Conservation (phyloP, 768 basidiomycete species). For the Lactarius psammicola region DNA sequence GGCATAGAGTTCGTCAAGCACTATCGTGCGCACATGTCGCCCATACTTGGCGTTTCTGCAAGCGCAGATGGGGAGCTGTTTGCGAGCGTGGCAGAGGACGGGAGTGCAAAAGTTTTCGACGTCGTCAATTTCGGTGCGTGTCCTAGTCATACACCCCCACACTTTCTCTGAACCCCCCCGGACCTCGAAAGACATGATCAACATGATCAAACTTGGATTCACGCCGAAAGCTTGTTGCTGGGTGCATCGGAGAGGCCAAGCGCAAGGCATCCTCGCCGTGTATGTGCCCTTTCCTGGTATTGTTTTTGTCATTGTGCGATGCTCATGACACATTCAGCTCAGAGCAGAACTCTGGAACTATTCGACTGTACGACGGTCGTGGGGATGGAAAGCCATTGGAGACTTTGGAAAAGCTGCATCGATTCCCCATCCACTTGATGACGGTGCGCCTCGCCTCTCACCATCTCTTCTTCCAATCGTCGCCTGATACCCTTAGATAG, state of each 20-base stretch:
- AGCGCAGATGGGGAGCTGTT: conserved; percentile 91
- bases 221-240: conserved; percentile 89
- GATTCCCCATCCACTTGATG: conserved; percentile 89
- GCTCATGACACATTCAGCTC: conserved; percentile 52
- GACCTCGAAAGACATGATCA: conserved; percentile 84
- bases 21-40: conserved; percentile 86
- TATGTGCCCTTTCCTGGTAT: conserved; percentile 40
- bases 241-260: conserved; percentile 89
- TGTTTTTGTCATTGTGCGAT: not conserved
- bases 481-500: conserved; percentile 40
- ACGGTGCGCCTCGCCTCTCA: conserved; percentile 41
- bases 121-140: conserved; percentile 92
- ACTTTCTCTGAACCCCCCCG: not conserved
- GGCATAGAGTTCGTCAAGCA: conserved; percentile 99
- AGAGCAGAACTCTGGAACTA: conserved; percentile 68
- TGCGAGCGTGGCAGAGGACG: conserved; percentile 89
- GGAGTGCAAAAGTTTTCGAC: conserved; percentile 93
- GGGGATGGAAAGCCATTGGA: conserved; percentile 78
- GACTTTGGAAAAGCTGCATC: conserved; percentile 75
- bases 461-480: not conserved
- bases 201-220: conserved; percentile 89
- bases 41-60: conserved; percentile 76
- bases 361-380: conserved; percentile 90
- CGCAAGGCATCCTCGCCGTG: conserved; percentile 86
- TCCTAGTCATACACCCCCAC: not conserved